Evolutionary conservation across 139 green algal species (phyloP), one percentile per base, ranked within the genome.

Genomic region (Chlamydomonas eustigma): DNA sequence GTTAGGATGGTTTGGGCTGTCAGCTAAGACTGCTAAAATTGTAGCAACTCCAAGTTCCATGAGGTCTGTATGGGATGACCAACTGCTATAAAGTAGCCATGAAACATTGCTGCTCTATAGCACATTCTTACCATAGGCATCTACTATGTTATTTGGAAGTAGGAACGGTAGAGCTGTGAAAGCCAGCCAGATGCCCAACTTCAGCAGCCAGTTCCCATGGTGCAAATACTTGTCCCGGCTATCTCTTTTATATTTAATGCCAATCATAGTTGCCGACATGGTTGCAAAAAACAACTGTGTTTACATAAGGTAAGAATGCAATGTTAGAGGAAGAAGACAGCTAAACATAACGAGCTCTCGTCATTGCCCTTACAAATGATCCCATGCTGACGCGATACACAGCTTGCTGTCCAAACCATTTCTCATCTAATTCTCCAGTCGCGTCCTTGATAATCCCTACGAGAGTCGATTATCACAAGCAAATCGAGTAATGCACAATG

Each of bases 381-480:
- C 94, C 95, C 81, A 99, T 88, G 79, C 83, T 93, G 76, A 99
- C 78, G 25, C 95, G 88, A 74, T 97, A 98, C 1, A 98, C 95
- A 6, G 95, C 95, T 77, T 98, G 94, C 80, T 92, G 87, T 0
- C 96, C 94, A 80, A 94, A 99, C 91, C 92, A 98, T 58, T 88
- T 72, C 35, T 83, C 64, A 31, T 66, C 70, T 5, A 39, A 8
- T 8, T 51, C 12, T 28, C 66, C 31, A 28, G 22, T 74, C 1
- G 77, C 81, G 12, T 80, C 77, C 24, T 79, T 72, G 31, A 88
- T 80, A 65, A 90, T 90, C 85, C 85, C 85, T 90, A 80, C 52
- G 12, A 3, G 34, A 37, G 6, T 6, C 31, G n/a, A 71, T 25
- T 5, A 28, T 67, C 4, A 3, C 32, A 5, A 67, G 3, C 44